Conservation (phyloP, 208 protist species). For the Kentomonas sorsogonicus region DNA sequence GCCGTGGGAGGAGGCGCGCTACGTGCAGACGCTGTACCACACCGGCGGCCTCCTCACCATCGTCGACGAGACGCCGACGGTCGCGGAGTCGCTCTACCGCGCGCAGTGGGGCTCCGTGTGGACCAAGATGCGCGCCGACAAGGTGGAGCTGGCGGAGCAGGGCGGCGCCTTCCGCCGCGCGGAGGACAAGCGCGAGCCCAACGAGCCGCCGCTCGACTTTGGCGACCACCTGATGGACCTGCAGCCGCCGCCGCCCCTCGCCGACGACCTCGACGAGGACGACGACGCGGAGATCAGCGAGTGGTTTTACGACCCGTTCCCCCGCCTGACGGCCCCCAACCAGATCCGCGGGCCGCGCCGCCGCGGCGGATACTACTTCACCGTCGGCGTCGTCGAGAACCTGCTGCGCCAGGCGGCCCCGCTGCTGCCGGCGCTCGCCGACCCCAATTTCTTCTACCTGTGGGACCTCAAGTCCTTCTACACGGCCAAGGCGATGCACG, state of each 20-base stretch:
- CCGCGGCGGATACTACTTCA: slow-evolving; percentile 92
- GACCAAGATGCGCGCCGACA: slow-evolving; percentile 99
- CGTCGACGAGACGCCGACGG: slow-evolving; percentile 99
- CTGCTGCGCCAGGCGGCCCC: slow-evolving; percentile 94
- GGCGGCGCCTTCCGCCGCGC: slow-evolving; percentile 87
- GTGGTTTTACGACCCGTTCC: slow-evolving; percentile 99
- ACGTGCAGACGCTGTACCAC: slow-evolving; percentile 99
- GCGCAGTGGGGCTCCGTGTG: slow-evolving; percentile 99
- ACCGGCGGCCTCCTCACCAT: slow-evolving; percentile 99
- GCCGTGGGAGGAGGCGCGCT: slow-evolving; percentile 95
- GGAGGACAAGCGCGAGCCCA: slow-evolving; percentile 99
- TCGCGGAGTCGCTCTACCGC: slow-evolving; percentile 98
- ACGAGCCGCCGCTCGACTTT: slow-evolving; percentile 99
- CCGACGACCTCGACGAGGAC: slow-evolving; percentile 97
- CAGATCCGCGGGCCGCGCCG: slow-evolving; percentile 74
- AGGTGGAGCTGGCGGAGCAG: slow-evolving; percentile 85
- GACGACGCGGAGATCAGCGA: slow-evolving; percentile 97
- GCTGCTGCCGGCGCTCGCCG: slow-evolving; percentile 97
- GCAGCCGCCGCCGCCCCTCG: slow-evolving; percentile 93
- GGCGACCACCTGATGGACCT: slow-evolving; percentile 98
- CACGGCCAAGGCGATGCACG: slow-evolving; percentile 99
- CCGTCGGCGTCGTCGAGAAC: slow-evolving; percentile 73
- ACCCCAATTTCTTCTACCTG: slow-evolving; percentile 99
- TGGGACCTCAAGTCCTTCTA: slow-evolving; percentile 99
- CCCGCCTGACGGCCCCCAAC: slow-evolving; percentile 91